Evolutionary conservation across 2,329 filamentous ascomycete genomes (phyloP).

Genomic region (Fusarium torreyae): DNA sequence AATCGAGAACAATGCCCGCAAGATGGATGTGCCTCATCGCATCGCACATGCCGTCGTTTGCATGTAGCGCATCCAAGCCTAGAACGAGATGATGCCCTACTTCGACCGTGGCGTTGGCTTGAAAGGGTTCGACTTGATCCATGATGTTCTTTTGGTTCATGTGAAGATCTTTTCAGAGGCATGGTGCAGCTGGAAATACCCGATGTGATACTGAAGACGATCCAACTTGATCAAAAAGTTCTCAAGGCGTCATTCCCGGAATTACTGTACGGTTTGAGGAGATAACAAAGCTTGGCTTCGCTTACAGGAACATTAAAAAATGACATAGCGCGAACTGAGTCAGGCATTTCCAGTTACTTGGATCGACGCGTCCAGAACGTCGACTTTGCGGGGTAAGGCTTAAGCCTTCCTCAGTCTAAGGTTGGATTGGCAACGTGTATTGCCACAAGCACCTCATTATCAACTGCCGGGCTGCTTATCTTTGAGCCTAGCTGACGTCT

Average conservation of each 20-base stretch:
- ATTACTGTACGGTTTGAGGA: not conserved
- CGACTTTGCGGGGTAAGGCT: not conserved
- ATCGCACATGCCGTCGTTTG: slow-evolving; percentile 8
- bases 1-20: slow-evolving; percentile 8
- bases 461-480: not conserved
- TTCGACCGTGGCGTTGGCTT: not conserved
- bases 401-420: not conserved
- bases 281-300: no score
- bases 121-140: not conserved
- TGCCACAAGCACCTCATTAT: not conserved
- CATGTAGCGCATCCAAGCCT: slow-evolving; percentile 2
- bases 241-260: not conserved
- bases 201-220: not conserved
- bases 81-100: slow-evolving; percentile 6
- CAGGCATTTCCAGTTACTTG: not conserved
- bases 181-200: not conserved
- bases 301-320: no score
- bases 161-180: not conserved
- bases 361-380: not conserved
- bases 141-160: not conserved
- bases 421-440: not conserved
- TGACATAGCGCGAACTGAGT: not conserved
- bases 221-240: not conserved
- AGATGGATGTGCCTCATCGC: slow-evolving; percentile 6
- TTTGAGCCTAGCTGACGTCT: not conserved